Percentiles rank a stretch among this genome's conserved stretches.
These are phyloP conservation scores for Salix exigua DNA, from an alignment of 345 rosid species.

Conservation along the genomic window DNA sequence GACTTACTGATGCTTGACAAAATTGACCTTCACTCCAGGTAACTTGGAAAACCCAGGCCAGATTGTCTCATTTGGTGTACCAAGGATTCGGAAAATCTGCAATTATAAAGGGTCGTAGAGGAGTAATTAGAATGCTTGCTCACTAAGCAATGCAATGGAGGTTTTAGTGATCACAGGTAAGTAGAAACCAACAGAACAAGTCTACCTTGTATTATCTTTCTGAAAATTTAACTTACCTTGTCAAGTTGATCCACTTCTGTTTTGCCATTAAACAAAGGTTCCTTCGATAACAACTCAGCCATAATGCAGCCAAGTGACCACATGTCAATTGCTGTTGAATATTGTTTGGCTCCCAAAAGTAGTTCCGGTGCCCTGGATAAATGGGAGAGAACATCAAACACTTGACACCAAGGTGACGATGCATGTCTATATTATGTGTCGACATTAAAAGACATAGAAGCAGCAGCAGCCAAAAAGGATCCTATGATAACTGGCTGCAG, in stretches of 20 bases:
- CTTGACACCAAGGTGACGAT: background rate
- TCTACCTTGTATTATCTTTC: background rate
- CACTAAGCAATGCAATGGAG: background rate
- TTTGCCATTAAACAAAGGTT: conserved; percentile 90
- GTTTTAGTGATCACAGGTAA: background rate
- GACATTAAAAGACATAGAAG: background rate
- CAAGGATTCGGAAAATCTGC: conserved; percentile 86
- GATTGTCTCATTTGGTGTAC: conserved; percentile 90
- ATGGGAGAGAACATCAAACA: conserved; percentile 4
- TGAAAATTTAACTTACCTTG: conserved; percentile 51
- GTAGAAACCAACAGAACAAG: background rate
- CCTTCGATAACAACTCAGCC: conserved; percentile 89
- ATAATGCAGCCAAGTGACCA: conserved; percentile 99
- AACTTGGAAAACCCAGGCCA: conserved; percentile 97
- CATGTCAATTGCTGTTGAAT: conserved; percentile 99
- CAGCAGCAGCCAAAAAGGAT: background rate
- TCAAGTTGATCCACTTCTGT: conserved; percentile 96
- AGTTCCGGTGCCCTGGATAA: conserved; percentile 95
- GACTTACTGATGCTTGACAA: conserved; percentile 96
- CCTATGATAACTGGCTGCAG: background rate
- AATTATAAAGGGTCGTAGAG: conserved; percentile 6
- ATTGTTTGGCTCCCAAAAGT: conserved; percentile 85
- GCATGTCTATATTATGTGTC: background rate
- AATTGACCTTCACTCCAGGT: conserved; percentile 96
- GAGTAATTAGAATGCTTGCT: background rate